phyloP scores from a whole-genome alignment of 2,329 filamentous ascomycete species.

The Exophiala phaeomuriformis region DNA sequence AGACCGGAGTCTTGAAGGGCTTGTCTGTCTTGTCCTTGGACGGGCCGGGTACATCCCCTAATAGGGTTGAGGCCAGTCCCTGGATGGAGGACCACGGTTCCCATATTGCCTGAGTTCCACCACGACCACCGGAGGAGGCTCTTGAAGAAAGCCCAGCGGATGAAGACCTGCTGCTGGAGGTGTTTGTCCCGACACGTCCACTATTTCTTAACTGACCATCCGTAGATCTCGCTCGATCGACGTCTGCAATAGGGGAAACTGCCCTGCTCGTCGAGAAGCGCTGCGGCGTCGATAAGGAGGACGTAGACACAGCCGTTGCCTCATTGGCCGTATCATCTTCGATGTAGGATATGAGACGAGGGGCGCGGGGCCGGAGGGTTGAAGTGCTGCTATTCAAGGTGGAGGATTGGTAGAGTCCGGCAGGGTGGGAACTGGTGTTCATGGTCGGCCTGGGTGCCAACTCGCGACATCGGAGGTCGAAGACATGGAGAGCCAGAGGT shows the following conservation, averaged over 20 bases:
- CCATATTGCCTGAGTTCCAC: conserved; percentile 29
- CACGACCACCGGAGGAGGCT: background rate
- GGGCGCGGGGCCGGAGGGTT: conserved; percentile 39
- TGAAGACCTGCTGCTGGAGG: conserved; percentile 3
- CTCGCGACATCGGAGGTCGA: conserved; percentile 16
- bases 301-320: conserved; percentile 28
- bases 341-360: conserved; percentile 38
- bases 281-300: conserved; percentile 29
- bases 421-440: conserved; percentile 22
- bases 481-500: conserved; percentile 14
- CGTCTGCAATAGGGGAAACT: conserved; percentile 35
- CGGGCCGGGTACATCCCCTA: conserved; percentile 35
- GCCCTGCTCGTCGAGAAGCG: conserved; percentile 34
- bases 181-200: conserved; percentile 6
- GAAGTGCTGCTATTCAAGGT: conserved; percentile 28
- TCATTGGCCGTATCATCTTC: conserved; percentile 32
- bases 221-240: conserved; percentile 18
- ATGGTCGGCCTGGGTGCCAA: conserved; percentile 23
- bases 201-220: background rate
- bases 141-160: background rate
- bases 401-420: conserved; percentile 19
- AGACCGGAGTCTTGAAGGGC: conserved; percentile 16
- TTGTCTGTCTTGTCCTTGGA: conserved; percentile 26
- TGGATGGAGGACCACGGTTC: conserved; percentile 46
- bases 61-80: conserved; percentile 42